Base-by-base conservation (phyloP, 2,329 filamentous ascomycete species). In the Cercospora sesami region DNA sequence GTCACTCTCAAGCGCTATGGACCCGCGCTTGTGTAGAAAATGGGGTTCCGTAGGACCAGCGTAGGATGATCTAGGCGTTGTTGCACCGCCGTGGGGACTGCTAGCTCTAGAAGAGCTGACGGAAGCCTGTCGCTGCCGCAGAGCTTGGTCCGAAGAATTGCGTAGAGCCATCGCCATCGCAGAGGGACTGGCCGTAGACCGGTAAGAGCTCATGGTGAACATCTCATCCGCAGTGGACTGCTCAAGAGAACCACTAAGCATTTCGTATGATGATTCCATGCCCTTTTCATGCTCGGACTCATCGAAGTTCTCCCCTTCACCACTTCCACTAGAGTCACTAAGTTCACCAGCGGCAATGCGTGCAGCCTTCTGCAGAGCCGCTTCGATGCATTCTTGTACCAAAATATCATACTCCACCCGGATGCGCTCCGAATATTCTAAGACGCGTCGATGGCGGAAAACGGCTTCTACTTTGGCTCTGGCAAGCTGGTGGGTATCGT, bases 371-470 rank as follows among this genome's bases (percentile, higher is more conserved):
- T 87, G 88, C 80, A 98, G 86, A 8, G 95, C 95, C 69, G 93
- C 93, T 68, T 96, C 90, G 63, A 99, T 97, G 78, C 95, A 99
- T 74, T 97, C 93, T 76, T 98, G 93, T 2, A 99, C 94, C 67
- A 97, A 85, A 28, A 96, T 87, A 30, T 94, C 91, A 75, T 97
- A 96, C 76, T 99, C 95, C 58, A 97, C 87, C 4, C 96, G 91
- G 71, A 99, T 97, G 33, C 96, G 90, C 80, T 99, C 95, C 0
- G 94, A 90, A 78, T 99, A 99, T 78, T 99, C 95, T 33, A 99
- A 89, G 61, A 98, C 96, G 74, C 91, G 90, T 61, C 94, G 90
- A 79, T 98, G 93, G 36, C 95, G 91, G 71, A 96, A 89, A 6
- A 98, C 92, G 4, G 94, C 92, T 75, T 99, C 95, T 1, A 98